Evolutionary conservation across 768 basidiomycete species (phyloP).

Genomic region (Mycena galericulata): DNA sequence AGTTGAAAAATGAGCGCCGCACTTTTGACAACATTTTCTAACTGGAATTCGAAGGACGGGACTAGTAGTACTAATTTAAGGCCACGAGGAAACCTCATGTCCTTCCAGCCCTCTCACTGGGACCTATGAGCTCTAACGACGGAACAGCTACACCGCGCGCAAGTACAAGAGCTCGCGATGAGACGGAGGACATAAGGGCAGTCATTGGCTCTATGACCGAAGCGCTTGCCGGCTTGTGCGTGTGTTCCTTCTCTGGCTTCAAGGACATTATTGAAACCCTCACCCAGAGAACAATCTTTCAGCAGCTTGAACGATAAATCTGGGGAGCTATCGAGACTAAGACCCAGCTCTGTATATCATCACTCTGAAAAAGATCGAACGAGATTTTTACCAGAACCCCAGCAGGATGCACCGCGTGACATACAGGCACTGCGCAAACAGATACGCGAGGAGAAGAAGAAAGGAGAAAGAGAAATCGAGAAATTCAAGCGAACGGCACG

Average conservation of each 20-base stretch:
- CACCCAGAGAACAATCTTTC: constrained; percentile 41
- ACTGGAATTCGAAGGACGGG: constrained; percentile 21
- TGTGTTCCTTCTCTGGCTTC: neutral
- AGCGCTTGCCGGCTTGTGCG: constrained; percentile 38
- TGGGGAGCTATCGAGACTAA: constrained; percentile 40
- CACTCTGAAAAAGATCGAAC: neutral
- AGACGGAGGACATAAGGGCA: constrained; percentile 17
- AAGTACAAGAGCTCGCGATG: constrained; percentile 6
- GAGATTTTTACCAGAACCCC: neutral
- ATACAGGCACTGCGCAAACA: constrained; percentile 39
- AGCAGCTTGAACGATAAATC: constrained; percentile 46
- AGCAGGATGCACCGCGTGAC: constrained; percentile 27
- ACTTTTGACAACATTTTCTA: neutral
- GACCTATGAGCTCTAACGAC: constrained; percentile 29
- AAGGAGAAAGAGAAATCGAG: constrained; percentile 37
- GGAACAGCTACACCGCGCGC: constrained; percentile 33
- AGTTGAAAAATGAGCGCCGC: neutral
- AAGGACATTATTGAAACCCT: neutral
- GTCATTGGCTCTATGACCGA: constrained; percentile 28
- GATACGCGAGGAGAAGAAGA: constrained; percentile 44
- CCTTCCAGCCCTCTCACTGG: neutral
- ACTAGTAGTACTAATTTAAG: neutral
- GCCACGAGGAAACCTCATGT: constrained; percentile 38
- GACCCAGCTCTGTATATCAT: constrained; percentile 45
- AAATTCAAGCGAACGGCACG: constrained; percentile 36